Base-by-base conservation (phyloP, 192 early-diverging fungal genomes). In the Podochytrium sp. region DNA sequence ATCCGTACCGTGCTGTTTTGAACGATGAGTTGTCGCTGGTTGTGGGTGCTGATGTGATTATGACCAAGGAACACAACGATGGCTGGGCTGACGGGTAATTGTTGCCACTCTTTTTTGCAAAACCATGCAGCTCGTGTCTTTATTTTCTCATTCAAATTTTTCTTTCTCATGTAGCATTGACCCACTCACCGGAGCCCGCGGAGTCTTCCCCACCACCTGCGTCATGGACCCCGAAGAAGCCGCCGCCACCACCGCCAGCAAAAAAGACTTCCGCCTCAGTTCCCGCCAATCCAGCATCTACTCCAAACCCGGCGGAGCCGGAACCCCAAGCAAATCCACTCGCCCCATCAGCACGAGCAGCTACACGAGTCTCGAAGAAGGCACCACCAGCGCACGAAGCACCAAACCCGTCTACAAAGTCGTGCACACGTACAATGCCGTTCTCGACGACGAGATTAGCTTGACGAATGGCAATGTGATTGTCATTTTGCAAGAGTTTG, bases 181-280 rank as follows among this genome's bases (percentile, higher is more conserved):
- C 18, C 65, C 72, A 43, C 35, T 30, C 20, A 79, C 71, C 32
- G 73, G 65, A 23, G 41, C 58, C 27, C 79, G 78, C 37, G 79
- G 79, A 37, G 75, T 77, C 3, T 80, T 80, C 65, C 79, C 79
- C 2, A 27, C 67, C 43, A 71, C 78, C 12, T 80, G 79, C 63
- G 79, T 80, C 27, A 66, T 62, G 60, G 60, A 62, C 38, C 60
- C 60, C 10, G 60, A 62, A 38, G 60, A 62, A 39, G 60, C 60
- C 2, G 30, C 3, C 16, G 27, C 10, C 14, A 39, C 10, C 60
- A 20, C 30, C 60, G 14, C 12, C 60, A 29, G 20, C 2, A 62
- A 62, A 27, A 62, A 30, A 1, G 60, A 62, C 16, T 62, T 62
- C 60, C 60, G 60, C 5, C 37, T 62, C 16, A 38, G 34, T 16